Evolutionary conservation across 2,329 filamentous ascomycete genomes (phyloP), one percentile per base, ranked within the genome.

Genomic region (Hypocreales sp.): DNA sequence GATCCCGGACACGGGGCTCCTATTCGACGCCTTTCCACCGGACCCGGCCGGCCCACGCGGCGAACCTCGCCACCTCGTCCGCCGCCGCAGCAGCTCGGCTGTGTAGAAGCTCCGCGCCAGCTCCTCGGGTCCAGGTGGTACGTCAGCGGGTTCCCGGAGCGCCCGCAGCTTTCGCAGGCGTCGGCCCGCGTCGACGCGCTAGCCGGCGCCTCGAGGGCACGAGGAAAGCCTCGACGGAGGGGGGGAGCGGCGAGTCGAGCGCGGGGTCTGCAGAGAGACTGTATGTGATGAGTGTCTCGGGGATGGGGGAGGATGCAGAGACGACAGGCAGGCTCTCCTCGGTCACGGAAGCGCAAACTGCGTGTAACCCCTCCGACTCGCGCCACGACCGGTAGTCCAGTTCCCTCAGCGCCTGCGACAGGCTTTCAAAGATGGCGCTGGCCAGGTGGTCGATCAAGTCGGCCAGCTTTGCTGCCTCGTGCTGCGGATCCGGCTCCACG

Each of bases 91-190:
- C 38, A 65, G 51, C 29, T 87, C 80, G 6, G 90, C 69, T 0
- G 72, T 86, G 52, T 72, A 82, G 46, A 64, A 83, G 29, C 74
- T 56, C 39, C 66, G 61, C 10, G 82, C 83, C 38, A 92, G 53
- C 40, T 79, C 79, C 60, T 92, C 82, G 45, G 90, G 82, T 5
- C 55, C 92, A 83, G 83, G 45, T 92, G 83, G 46, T 90, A 92
- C 1, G 77, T 80, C 34, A 90, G 51, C 7, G 72, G 70, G 14
- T 90, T 69, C 70, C 79, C 83, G 35, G 72, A 67, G 1, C 82
- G 62, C 2, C 60, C 67, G 47, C 82, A 92, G 15, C 92, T 66
- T 55, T 92, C 83, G 50, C 83, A 92, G 0, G 58, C 64, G 1
- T 55, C 40, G 5, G 52, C 45, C 15, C 67, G 64, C 2, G 75